Percentiles rank a stretch among this genome's conserved stretches.
phyloP scores from a whole-genome alignment of 257 asterid genomes.

The Penstemon newberryi region DNA sequence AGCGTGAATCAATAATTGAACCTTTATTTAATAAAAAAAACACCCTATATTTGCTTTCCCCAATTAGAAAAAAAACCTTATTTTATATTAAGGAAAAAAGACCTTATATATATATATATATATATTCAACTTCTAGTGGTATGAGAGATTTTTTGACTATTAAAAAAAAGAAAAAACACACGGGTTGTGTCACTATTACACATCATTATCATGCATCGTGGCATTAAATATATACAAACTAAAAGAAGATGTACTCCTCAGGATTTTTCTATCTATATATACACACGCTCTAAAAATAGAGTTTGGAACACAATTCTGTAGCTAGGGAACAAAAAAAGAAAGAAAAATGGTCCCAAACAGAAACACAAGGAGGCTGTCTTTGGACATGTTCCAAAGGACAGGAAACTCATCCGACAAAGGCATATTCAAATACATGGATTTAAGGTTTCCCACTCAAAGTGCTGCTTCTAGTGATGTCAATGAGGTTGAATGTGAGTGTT shows the following conservation, averaged over 20 bases:
- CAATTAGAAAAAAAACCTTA: too few relatives aligned
- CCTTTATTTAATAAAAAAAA: background rate
- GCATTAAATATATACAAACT: background rate
- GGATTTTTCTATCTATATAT: conserved; percentile 15
- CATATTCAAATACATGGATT: conserved; percentile 49
- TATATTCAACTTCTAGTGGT: too few relatives aligned
- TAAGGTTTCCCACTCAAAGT: conserved; percentile 40
- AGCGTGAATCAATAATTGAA: background rate
- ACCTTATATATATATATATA: too few relatives aligned
- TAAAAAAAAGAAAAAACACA: too few relatives aligned
- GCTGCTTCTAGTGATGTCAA: conserved; percentile 29
- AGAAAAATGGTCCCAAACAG: conserved; percentile 38
- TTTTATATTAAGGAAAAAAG: too few relatives aligned
- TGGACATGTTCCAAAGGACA: conserved; percentile 49
- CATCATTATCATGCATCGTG: conserved; percentile 26
- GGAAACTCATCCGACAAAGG: conserved; percentile 36
- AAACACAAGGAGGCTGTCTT: conserved; percentile 40
- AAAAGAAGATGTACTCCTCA: background rate
- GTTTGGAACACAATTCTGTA: conserved; percentile 1
- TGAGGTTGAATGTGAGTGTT: conserved; percentile 48
- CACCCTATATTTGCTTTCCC: too few relatives aligned
- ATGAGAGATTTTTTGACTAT: too few relatives aligned
- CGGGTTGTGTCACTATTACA: conserved; percentile 16
- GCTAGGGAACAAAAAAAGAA: background rate
- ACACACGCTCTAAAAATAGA: background rate